Evolutionary conservation across 495 filamentous ascomycete species (phyloP).

Genomic region (Aspergillus egyptiacus): DNA sequence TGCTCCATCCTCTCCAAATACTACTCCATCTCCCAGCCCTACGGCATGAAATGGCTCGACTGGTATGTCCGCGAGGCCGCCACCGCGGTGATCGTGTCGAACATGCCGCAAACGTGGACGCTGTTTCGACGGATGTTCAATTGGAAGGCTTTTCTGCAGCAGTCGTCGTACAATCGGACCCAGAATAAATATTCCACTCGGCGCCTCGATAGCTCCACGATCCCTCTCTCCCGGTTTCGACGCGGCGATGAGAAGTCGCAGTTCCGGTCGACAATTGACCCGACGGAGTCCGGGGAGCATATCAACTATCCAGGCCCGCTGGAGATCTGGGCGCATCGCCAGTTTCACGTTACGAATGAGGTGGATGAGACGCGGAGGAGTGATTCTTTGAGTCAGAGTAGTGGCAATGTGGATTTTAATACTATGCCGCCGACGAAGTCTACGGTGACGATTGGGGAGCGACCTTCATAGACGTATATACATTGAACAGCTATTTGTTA

Average conservation of each 20-base stretch:
- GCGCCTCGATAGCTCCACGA: constrained; percentile 8
- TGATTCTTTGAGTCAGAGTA: constrained; percentile 3
- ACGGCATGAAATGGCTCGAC: constrained; percentile 43
- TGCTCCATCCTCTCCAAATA: constrained; percentile 61
- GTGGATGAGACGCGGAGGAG: constrained; percentile 2
- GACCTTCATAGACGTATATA: no score
- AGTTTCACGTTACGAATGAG: constrained; percentile 20
- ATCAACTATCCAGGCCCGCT: constrained; percentile 6
- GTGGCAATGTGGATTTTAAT: no score
- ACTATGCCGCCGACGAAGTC: no score
- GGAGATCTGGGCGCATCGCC: constrained; percentile 20
- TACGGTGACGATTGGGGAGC: no score
- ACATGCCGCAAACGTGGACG: constrained; percentile 58
- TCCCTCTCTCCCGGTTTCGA: constrained; percentile 9
- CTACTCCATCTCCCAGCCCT: constrained; percentile 55
- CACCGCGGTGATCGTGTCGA: constrained; percentile 57
- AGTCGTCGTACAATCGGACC: constrained; percentile 8
- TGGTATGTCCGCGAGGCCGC: constrained; percentile 65
- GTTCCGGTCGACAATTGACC: constrained; percentile 3
- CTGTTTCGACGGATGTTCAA: constrained; percentile 50
- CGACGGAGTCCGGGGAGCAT: constrained; percentile 10
- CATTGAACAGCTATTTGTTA: no score
- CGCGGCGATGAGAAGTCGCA: constrained; percentile 8
- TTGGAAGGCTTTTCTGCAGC: constrained; percentile 11
- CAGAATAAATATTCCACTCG: constrained; percentile 8